Percentiles rank a stretch among this genome's conserved stretches.
Evolutionary conservation across 2,329 filamentous ascomycete species (phyloP).

Genomic region (Aspergillus texensis): DNA sequence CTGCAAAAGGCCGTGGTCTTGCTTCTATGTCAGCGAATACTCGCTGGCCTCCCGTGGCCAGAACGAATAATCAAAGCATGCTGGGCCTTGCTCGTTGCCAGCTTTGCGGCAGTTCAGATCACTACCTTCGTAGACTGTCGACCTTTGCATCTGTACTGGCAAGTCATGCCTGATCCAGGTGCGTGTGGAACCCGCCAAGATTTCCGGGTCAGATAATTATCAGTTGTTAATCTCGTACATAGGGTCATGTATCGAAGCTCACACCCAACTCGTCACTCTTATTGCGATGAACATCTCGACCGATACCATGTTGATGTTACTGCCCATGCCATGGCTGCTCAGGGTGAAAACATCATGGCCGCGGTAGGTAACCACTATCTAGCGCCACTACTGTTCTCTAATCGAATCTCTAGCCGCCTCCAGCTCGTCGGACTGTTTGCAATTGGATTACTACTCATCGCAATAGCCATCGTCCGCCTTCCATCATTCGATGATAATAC

Average conservation of each 20-base stretch:
- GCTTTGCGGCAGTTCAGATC: not conserved
- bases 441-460: conserved; percentile 13
- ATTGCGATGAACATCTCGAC: conserved; percentile 13
- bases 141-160: conserved; percentile 12
- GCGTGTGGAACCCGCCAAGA: not conserved
- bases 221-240: not conserved
- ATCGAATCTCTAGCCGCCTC: not conserved
- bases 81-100: conserved; percentile 10
- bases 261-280: conserved; percentile 5
- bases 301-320: conserved; percentile 13
- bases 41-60: conserved; percentile 12
- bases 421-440: conserved; percentile 14
- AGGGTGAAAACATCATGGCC: conserved; percentile 8
- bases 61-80: conserved; percentile 15
- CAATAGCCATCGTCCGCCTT: conserved; percentile 12
- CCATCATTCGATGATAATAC: conserved; percentile 6
- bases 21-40: conserved; percentile 14
- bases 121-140: conserved; percentile 11
- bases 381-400: rapidly evolving
- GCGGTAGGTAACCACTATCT: not conserved
- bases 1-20: conserved; percentile 16
- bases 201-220: not conserved
- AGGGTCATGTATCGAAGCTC: conserved; percentile 11
- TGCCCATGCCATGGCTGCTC: conserved; percentile 16
- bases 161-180: conserved; percentile 15